Base-by-base conservation (phyloP, 1,284 basidiomycete species). In the Leucoagaricus sp. region DNA sequence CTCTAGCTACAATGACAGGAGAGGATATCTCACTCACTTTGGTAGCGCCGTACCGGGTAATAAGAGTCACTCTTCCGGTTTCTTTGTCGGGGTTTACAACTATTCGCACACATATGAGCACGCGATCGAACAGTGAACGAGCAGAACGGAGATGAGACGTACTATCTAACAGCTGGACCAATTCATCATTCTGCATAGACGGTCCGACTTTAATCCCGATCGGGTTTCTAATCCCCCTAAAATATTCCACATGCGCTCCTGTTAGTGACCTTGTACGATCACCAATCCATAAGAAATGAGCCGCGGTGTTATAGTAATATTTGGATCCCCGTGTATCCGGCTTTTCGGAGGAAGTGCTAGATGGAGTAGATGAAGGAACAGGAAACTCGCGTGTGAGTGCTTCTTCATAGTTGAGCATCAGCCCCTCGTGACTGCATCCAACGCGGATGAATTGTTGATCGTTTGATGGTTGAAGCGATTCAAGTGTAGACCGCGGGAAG, bases 201-300 rank as follows among this genome's bases (percentile, higher is more conserved):
- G 96, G 96, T 0, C 96, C 96, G 7, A 98, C 93, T 72, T 99
- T 99, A 75, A 98, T 85, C 1, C 96, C 96, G 60, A 99, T 93
- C 0, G 96, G 96, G 72, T 99, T 99, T 48, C 93, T 83, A 58
- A 99, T 93, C 3, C 96, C 94, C 48, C 94, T 79, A 73, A 96
- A 96, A 72, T 96, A 96, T 75, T 98, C 96, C 29, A 98, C 87
- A 68, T 99, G 96, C 1, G 96, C 96, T 15, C 94, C 94, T 58
- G 88, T 85, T 2, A 98, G 75, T 72, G 97, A 93, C 44, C 96
- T 78, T n/a, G 96, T 99, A 49, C 96, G 84, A 74, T 99, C 96
- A 0, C 96, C 96, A 54, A 99, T 92, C 96, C 96, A 99, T 58
- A 98, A 75, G 72, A 96, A 96, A 70, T 97, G 96, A 4, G 93